A percentile compares a stretch with the other conserved stretches of the same genome.
These are phyloP conservation scores for Pseudogymnoascus sp. DNA, from an alignment of 2,329 filamentous ascomycete species.

Conservation along the genomic window DNA sequence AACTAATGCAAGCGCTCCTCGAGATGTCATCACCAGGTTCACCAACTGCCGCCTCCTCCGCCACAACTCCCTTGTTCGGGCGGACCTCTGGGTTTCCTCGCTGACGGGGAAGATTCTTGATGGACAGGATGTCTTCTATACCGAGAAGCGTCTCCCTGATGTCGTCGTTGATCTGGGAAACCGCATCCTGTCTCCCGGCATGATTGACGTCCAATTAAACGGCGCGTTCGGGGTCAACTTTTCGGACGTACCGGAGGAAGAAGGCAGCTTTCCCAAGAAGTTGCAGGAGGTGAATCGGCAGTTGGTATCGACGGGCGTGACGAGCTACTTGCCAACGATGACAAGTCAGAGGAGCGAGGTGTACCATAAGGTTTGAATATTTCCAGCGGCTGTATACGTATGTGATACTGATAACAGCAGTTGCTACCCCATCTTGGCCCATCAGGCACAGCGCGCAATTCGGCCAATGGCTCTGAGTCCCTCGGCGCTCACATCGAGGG, in stretches of 20 bases:
- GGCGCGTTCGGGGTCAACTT: conserved; percentile 92
- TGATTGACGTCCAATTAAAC: conserved; percentile 90
- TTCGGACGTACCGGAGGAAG: conserved; percentile 61
- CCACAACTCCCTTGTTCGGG: conserved; percentile 57
- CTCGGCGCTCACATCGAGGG: conserved; percentile 88
- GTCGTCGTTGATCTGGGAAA: conserved; percentile 71
- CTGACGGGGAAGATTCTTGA: conserved; percentile 73
- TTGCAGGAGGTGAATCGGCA: conserved; percentile 63
- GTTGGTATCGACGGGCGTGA: conserved; percentile 74
- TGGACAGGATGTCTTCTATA: conserved; percentile 61
- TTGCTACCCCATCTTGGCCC: conserved; percentile 72
- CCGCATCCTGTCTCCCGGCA: conserved; percentile 74
- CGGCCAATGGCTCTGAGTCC: conserved; percentile 71
- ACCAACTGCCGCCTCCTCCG: conserved; percentile 78
- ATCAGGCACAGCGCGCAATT: conserved; percentile 51
- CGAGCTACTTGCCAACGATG: conserved; percentile 78
- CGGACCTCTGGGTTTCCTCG: conserved; percentile 86
- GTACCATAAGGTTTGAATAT: conserved; percentile 59
- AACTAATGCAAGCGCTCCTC: conserved; percentile 28
- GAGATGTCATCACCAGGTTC: conserved; percentile 68
- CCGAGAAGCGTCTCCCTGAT: conserved; percentile 62
- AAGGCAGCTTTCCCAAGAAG: conserved; percentile 62
- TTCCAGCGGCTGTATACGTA: neutral
- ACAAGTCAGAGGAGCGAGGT: conserved; percentile 74
- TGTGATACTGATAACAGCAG: conserved; percentile 27